Evolutionary conservation across 805 yeast species (phyloP), one percentile per base, ranked within the genome.

Genomic region (fission yeast (Schizosaccharomyces pombe)): DNA sequence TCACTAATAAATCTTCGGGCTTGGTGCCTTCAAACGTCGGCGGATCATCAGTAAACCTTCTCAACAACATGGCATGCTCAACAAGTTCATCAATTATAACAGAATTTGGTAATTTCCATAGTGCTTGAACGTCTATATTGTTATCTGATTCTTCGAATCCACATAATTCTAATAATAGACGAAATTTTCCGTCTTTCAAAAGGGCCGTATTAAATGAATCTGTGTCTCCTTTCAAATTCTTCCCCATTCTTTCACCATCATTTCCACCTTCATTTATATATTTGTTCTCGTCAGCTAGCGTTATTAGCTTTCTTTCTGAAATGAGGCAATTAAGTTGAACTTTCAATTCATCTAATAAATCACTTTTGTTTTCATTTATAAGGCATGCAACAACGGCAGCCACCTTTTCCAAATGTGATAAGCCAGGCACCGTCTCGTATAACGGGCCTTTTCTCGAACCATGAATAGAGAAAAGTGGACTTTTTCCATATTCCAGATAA

Each of bases 401-500:
- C 16, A 74, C 62, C 56, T 75, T 72, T 52, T 74, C 76, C 47
- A 76, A 78, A 12, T 68, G 55, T 6, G 59, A 57, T 6, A 61
- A 52, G 22, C 61, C 63, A 8, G 54, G 55, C 9, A 57, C 58
- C 56, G 72, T 66, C 33, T 59, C 64, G 54, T 63, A 62, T 33
- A 57, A 63, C 5, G 58, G 56, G 12, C 56, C 58, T 1, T 43
- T 57, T 12, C 56, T 33, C 51, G 22, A 56, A 55, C 12, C 55
- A 32, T 57, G 56, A 24, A 57, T 53, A 12, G 52, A 55, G 14
- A 64, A 63, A 33, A 59, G 60, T 52, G 64, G 65, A 22, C 69
- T 67, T 51, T 77, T 77, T 26, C 94, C 94, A 4, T 78, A 71
- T 34, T 76, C 71, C 58, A 80, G 72, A 60, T 72, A 89, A 47